Percentiles rank a stretch among this genome's conserved stretches.
Conservation (phyloP, 495 filamentous ascomycete genomes). For the Daldinia decipiens region DNA sequence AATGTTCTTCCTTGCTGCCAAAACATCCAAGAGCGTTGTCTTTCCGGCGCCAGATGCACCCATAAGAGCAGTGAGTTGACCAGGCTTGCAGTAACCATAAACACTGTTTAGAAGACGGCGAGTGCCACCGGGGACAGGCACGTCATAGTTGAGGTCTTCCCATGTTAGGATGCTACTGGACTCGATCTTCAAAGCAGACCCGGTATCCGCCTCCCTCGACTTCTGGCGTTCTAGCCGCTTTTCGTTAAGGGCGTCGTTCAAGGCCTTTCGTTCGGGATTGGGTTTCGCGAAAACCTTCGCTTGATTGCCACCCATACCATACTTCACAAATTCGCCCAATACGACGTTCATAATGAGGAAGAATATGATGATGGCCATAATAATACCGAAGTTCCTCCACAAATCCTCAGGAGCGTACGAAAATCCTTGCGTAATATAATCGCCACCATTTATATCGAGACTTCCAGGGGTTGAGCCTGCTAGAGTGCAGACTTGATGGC, state of each 20-base stretch:
- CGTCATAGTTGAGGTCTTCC: conserved; percentile 81
- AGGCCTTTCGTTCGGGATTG: conserved; percentile 71
- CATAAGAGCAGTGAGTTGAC: conserved; percentile 83
- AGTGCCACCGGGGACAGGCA: conserved; percentile 74
- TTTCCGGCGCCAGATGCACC: conserved; percentile 89
- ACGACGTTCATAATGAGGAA: conserved; percentile 76
- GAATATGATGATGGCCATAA: conserved; percentile 71
- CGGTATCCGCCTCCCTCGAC: conserved; percentile 56
- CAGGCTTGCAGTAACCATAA: conserved; percentile 81
- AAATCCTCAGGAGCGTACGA: conserved; percentile 68
- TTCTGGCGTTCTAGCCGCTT: conserved; percentile 68
- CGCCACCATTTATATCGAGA: conserved; percentile 64
- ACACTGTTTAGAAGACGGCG: conserved; percentile 75
- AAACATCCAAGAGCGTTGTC: conserved; percentile 82
- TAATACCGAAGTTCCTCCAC: conserved; percentile 82
- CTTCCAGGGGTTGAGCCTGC: conserved; percentile 72
- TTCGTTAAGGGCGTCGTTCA: conserved; percentile 71
- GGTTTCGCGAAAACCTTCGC: conserved; percentile 78
- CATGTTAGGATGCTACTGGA: conserved; percentile 80
- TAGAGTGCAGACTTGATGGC: conserved; percentile 79
- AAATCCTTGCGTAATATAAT: conserved; percentile 71
- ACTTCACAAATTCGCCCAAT: conserved; percentile 79
- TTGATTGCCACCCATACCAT: conserved; percentile 79
- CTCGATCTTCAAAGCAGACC: conserved; percentile 69
- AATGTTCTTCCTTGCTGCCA: conserved; percentile 80